These are phyloP conservation scores for Pyricularia sp. DNA, from an alignment of 2,329 filamentous ascomycete genomes.

Conservation along the genomic window DNA sequence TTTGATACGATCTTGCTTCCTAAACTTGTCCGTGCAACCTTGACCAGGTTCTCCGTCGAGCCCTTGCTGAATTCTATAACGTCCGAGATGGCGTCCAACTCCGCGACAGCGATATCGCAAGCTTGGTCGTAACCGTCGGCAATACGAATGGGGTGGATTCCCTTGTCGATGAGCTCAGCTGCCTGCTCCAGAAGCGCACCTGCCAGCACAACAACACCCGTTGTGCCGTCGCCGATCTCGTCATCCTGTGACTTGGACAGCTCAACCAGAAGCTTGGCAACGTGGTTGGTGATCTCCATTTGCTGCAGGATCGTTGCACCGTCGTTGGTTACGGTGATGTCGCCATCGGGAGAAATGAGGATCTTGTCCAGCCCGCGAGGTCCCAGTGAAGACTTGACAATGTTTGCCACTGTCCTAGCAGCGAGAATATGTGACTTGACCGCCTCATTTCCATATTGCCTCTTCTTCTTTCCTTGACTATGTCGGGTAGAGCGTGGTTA, in stretches of 20 bases:
- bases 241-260: slow-evolving; percentile 98
- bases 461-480: slow-evolving; percentile 95
- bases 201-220: slow-evolving; percentile 91
- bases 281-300: slow-evolving; percentile 99
- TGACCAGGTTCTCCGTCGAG: slow-evolving; percentile 76
- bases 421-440: slow-evolving; percentile 98
- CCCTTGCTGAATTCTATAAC: slow-evolving; percentile 75
- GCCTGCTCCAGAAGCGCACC: slow-evolving; percentile 94
- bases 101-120: slow-evolving; percentile 89
- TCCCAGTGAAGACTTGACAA: slow-evolving; percentile 94
- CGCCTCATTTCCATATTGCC: slow-evolving; percentile 91
- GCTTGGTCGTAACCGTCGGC: slow-evolving; percentile 97
- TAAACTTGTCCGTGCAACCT: slow-evolving; percentile 90
- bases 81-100: slow-evolving; percentile 90
- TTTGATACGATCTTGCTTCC: slow-evolving; percentile 99
- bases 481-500: slow-evolving; percentile 9
- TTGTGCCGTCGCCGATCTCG: slow-evolving; percentile 97
- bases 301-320: slow-evolving; percentile 94
- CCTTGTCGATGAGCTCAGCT: slow-evolving; percentile 97
- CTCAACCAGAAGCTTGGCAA: slow-evolving; percentile 92
- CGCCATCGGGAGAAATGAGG: slow-evolving; percentile 93
- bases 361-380: slow-evolving; percentile 98
- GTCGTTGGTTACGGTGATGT: slow-evolving; percentile 99
- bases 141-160: slow-evolving; percentile 97
- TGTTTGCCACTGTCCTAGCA: slow-evolving; percentile 89